Evolutionary conservation across 1,284 basidiomycete species (phyloP).

Genomic region (Boletus semigastroideus): DNA sequence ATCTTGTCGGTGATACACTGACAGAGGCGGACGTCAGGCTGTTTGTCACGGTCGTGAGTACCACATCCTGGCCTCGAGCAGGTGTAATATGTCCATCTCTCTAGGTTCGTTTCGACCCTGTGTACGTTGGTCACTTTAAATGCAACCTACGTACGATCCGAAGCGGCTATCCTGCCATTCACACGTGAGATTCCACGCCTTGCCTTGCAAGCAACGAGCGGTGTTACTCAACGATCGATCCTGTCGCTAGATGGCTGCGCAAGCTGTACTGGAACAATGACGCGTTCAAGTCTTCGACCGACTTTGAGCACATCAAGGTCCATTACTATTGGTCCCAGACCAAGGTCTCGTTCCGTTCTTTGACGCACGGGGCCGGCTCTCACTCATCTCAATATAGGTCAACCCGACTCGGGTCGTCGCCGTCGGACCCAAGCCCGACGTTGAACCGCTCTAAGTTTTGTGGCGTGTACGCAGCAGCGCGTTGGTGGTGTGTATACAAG

Average conservation of each 20-base stretch:
- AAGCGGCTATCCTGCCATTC: constrained; percentile 77
- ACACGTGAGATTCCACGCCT: constrained; percentile 46
- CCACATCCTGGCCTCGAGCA: neutral
- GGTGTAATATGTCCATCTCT: too few species aligned
- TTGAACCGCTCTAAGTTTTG: constrained; percentile 55
- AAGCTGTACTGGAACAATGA: constrained; percentile 89
- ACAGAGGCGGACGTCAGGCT: constrained; percentile 94
- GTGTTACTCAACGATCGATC: constrained; percentile 3
- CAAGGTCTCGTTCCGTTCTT: constrained; percentile 37
- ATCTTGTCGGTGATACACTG: constrained; percentile 76
- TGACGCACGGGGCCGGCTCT: neutral
- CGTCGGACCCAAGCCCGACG: constrained; percentile 67
- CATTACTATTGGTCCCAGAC: constrained; percentile 81
- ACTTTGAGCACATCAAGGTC: constrained; percentile 87
- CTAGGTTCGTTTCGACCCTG: constrained; percentile 62
- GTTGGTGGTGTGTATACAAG: neutral
- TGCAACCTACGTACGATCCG: constrained; percentile 85
- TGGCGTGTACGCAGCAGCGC: neutral
- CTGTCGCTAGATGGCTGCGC: constrained; percentile 67
- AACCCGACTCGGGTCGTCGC: constrained; percentile 78
- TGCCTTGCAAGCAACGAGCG: neutral
- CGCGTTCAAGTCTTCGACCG: constrained; percentile 86
- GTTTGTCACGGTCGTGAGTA: constrained; percentile 85
- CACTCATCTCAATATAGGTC: constrained; percentile 45
- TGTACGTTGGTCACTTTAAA: constrained; percentile 93